Base-by-base conservation (phyloP, 345 rosid genomes). In the Trapa incisa region DNA sequence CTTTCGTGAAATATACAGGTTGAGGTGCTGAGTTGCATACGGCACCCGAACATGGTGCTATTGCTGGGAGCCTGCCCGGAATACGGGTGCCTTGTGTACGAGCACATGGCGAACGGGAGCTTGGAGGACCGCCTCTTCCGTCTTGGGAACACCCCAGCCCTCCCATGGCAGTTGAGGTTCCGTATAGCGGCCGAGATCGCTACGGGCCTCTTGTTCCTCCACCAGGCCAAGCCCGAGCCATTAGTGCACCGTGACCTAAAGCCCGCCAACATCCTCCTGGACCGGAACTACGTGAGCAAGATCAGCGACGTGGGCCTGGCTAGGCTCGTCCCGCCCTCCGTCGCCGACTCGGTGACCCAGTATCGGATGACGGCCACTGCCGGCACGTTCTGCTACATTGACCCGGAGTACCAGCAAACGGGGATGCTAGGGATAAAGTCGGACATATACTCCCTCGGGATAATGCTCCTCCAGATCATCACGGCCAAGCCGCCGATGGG, bases 41-140 rank as follows among this genome's bases (percentile, higher is more conserved):
- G 96, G 58, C 97, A 93, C 77, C 95, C 97, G 63, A 93, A 90
- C 82, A 87, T 93, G 97, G 98, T 93, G 73, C 92, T 88, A 52
- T 83, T 90, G n/a, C 79, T 93, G 5, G 98, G 97, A 37, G 98
- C 97, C 13, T 88, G 97, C 75, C 89, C 92, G 0, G 87, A 93
- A 70, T 86, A 80, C 36, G 97, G 98, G 37, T 90, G 98, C 75
- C 76, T 93, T 66, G 96, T 88, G 65, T 93, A 93, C 1, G 92
- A 90, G 74, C 76, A 87, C 82, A 87, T 93, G 97, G 86, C 96
- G 50, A 90, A 87, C 65, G 97, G 98, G 52, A 88, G 97, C 78
- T 80, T 93, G 73, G 97, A 93, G 2, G 99, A 91, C 76, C 72
- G 89, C 36, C 87, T 88, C 5, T 86, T 83, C 73, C 48, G 80